Evolutionary conservation across 2,329 filamentous ascomycete species (phyloP).

Genomic region (Scolecobasidium constrictum): DNA sequence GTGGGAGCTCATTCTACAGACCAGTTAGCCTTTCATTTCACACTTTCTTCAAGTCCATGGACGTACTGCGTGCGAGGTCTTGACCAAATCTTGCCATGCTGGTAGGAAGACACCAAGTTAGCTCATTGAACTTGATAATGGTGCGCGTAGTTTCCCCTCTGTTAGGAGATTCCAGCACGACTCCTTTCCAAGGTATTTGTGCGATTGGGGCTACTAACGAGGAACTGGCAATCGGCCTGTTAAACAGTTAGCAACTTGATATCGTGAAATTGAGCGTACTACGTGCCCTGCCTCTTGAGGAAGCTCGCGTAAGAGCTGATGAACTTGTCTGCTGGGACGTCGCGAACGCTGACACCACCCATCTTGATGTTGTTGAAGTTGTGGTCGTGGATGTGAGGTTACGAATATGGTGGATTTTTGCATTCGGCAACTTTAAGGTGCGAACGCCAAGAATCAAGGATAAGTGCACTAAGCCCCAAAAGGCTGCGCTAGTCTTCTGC

Average conservation of each 20-base stretch:
- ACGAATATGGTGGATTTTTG: no score
- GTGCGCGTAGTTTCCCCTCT: slow-evolving; percentile 32
- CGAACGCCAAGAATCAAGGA: no score
- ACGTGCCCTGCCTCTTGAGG: slow-evolving; percentile 89
- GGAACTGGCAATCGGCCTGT: slow-evolving; percentile 87
- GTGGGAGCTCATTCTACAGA: slow-evolving; percentile 88
- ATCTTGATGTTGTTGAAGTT: no score
- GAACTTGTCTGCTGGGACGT: slow-evolving; percentile 86
- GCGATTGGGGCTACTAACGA: slow-evolving; percentile 47
- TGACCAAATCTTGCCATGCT: slow-evolving; percentile 99
- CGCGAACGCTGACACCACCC: slow-evolving; percentile 73
- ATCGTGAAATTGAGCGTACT: no score
- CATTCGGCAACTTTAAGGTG: no score
- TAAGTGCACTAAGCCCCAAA: no score
- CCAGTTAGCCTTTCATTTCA: no score
- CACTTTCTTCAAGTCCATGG: no score
- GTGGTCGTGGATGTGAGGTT: no score
- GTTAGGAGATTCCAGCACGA: slow-evolving; percentile 44
- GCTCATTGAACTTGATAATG: slow-evolving; percentile 7
- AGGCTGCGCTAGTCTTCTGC: no score
- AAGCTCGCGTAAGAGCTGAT: slow-evolving; percentile 77
- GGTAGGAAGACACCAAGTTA: slow-evolving; percentile 14
- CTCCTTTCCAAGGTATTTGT: slow-evolving; percentile 21
- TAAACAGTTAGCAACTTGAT: no score
- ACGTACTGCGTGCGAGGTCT: slow-evolving; percentile 55